Base-by-base conservation (phyloP, 345 rosid genomes). In the Carallia pectinifolia region DNA sequence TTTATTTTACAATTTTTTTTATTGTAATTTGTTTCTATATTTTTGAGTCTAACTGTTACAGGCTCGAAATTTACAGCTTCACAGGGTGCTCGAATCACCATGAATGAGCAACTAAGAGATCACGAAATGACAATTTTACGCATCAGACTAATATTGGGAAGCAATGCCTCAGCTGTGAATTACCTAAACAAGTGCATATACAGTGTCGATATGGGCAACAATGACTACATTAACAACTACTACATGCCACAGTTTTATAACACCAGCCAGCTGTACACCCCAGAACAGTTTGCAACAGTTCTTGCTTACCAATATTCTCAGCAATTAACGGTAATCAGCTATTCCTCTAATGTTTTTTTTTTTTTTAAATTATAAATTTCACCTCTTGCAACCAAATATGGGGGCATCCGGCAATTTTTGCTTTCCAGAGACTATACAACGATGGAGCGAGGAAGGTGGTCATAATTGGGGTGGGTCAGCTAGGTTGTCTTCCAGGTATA, bases 401-500 rank as follows among this genome's bases (percentile, higher is more conserved):
- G 15, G 47, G 2, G n/a, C 10, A 39, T 39, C 44, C 8, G 44
- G 8, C 47, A 40, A n/a, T n/a, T 2, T 40, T 40, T 40, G 47
- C 47, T 8, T 40, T 40, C 29, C 39, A 82, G 81, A 23, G 54
- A 18, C 19, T 82, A 52, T 44, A 82, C 62, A 3, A 5, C 27
- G n/a, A 50, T 55, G 83, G 81, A 74, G 83, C 73, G 9, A 79
- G 81, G 58, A 82, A 76, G 33, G 56, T 82, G 17, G 81, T 72
- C 5, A 53, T 79, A 62, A 67, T 79, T 10, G 74, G 81, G 16
- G 52, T 82, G 0, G 77, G 76, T 47, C 73, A 44, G 64, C 44
- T 82, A 16, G 83, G 85, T 30, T 82, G 83, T 48, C 65, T 64
- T 0, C 83, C 83, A 47, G 19, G 47, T 9, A 10, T 64, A 9